Evolutionary conservation across 345 rosid genomes (phyloP).

Genomic region (sweet orange (Citrus sinensis)): DNA sequence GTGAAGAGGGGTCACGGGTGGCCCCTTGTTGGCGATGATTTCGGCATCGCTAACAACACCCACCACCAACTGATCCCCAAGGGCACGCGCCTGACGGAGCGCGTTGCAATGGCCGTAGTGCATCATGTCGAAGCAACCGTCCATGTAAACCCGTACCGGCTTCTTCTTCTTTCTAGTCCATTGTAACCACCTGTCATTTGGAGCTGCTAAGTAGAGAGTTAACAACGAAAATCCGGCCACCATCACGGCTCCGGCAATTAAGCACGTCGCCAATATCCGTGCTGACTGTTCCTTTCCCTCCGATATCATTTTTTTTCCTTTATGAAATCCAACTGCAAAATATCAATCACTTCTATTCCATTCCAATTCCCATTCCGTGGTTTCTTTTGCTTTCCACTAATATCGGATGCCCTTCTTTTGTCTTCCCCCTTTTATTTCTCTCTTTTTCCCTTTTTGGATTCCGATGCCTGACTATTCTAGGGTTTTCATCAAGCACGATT

Average conservation of each 20-base stretch:
- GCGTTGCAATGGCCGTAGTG: conserved; percentile 88
- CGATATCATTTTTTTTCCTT: conserved; percentile 23
- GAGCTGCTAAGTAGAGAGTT: conserved; percentile 25
- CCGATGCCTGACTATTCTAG: background rate
- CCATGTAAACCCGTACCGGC: conserved; percentile 70
- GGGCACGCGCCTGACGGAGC: conserved; percentile 68
- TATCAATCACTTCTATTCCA: background rate
- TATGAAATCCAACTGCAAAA: background rate
- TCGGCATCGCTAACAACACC: conserved; percentile 77
- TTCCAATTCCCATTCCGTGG: background rate
- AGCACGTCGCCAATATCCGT: conserved; percentile 32
- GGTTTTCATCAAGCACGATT: background rate
- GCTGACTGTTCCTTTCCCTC: conserved; percentile 31
- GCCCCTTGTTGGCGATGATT: conserved; percentile 69
- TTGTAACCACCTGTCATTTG: conserved; percentile 10
- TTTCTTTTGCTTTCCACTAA: background rate
- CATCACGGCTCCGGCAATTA: conserved; percentile 50
- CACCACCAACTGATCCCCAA: conserved; percentile 68
- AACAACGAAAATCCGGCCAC: conserved; percentile 36
- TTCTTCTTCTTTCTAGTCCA: conserved; percentile 44
- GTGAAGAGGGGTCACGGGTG: conserved; percentile 66
- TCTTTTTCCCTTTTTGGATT: background rate
- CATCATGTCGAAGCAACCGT: conserved; percentile 85
- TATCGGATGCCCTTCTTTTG: background rate
- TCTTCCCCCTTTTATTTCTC: background rate